These are phyloP conservation scores for Hyaloscypha finlandica DNA, from an alignment of 495 filamentous ascomycete species.

Conservation along the genomic window DNA sequence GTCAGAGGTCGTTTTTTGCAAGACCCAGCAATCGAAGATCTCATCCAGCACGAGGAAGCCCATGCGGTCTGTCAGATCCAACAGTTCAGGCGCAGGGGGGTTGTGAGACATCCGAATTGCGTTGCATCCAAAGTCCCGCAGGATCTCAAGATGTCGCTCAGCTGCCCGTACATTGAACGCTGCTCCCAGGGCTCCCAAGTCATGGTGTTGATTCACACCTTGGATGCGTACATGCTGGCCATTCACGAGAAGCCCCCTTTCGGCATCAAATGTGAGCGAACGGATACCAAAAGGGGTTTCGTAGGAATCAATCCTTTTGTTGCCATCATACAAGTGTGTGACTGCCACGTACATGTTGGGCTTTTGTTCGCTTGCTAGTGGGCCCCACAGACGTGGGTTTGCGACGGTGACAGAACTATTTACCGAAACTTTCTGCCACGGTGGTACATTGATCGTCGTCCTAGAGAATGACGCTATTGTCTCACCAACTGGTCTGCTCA, in stretches of 20 bases:
- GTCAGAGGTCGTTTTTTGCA: slow-evolving; percentile 45
- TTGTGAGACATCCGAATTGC: slow-evolving; percentile 52
- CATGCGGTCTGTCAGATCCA: slow-evolving; percentile 56
- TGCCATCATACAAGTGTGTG: slow-evolving; percentile 34
- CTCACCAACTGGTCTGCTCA: not conserved
- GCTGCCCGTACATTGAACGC: slow-evolving; percentile 49
- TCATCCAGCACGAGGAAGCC: slow-evolving; percentile 60
- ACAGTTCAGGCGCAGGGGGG: slow-evolving; percentile 53
- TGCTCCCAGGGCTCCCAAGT: slow-evolving; percentile 47
- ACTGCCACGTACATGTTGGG: slow-evolving; percentile 50
- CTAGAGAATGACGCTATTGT: slow-evolving; percentile 8
- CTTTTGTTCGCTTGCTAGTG: slow-evolving; percentile 40
- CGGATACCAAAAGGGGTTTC: slow-evolving; percentile 52
- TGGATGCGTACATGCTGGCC: slow-evolving; percentile 40
- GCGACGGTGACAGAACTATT: slow-evolving; percentile 38
- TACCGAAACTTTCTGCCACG: slow-evolving; percentile 35
- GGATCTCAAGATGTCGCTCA: slow-evolving; percentile 45
- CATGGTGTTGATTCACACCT: slow-evolving; percentile 50
- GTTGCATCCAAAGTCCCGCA: slow-evolving; percentile 51
- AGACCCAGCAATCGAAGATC: slow-evolving; percentile 49
- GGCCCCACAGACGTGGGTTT: slow-evolving; percentile 50
- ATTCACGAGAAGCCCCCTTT: slow-evolving; percentile 46
- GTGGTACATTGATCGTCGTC: slow-evolving; percentile 30
- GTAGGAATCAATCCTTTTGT: slow-evolving; percentile 44
- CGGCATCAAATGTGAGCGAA: slow-evolving; percentile 38